phyloP scores from a whole-genome alignment of 83 land plant genomes.

The Isoetes engelmannii region DNA sequence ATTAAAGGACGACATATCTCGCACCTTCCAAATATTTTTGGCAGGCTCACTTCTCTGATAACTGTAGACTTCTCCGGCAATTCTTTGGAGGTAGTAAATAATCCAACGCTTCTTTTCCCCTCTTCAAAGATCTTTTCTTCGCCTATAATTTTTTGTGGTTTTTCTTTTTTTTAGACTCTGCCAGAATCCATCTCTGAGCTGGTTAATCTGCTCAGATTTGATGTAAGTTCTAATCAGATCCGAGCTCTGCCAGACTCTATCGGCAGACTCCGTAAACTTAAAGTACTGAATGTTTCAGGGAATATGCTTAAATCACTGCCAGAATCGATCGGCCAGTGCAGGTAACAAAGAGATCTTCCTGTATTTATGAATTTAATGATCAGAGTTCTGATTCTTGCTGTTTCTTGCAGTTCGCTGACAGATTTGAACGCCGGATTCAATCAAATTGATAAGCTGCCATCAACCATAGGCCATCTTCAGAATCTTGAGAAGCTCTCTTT shows the following conservation, averaged over 20 bases:
- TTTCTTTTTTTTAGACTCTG: background rate
- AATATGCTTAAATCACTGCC: slow-evolving; percentile 1
- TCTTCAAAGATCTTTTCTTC: background rate
- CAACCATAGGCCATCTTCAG: slow-evolving; percentile 52
- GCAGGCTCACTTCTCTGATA: slow-evolving; percentile 39
- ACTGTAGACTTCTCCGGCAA: slow-evolving; percentile 43
- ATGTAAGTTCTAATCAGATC: background rate
- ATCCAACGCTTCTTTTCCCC: too few species aligned
- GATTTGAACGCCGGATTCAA: slow-evolving; percentile 74
- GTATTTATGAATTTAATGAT: too few species aligned
- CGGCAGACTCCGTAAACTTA: background rate
- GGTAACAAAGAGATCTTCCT: background rate
- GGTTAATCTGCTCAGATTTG: background rate
- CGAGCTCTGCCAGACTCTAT: background rate
- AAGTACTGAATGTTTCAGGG: slow-evolving; percentile 2
- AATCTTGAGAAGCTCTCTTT: slow-evolving; percentile 51
- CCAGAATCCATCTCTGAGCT: slow-evolving; percentile 1
- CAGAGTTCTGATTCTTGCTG: too few species aligned
- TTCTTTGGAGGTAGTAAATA: too few species aligned
- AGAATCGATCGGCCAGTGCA: background rate
- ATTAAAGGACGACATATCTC: slow-evolving; percentile 37
- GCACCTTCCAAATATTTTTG: slow-evolving; percentile 62
- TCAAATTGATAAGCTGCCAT: slow-evolving; percentile 50
- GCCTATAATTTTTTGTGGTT: background rate
- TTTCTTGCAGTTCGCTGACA: slow-evolving; percentile 49